A percentile compares a stretch with the other conserved stretches of the same genome.
Evolutionary conservation across 1,284 basidiomycete species (phyloP).

Genomic region (Cystobasidium slooffiae): DNA sequence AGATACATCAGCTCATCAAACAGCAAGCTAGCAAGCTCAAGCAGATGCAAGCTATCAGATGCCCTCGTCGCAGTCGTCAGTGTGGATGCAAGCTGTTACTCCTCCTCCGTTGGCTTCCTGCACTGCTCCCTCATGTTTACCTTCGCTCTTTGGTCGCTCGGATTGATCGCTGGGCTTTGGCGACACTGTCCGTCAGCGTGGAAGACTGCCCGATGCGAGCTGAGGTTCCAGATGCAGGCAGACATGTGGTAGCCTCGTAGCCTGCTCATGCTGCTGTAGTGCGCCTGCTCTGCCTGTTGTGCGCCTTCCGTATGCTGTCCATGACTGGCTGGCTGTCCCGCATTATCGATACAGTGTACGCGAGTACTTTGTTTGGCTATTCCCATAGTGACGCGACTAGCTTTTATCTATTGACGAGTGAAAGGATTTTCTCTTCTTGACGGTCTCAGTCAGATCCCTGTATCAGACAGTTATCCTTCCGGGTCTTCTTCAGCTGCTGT

Average conservation of each 20-base stretch:
- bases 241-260: not conserved
- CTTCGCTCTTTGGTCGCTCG: not conserved
- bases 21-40: not conserved
- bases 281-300: not conserved
- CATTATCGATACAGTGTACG: not conserved
- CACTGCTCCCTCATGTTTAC: slow-evolving; percentile 12
- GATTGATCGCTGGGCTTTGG: not conserved
- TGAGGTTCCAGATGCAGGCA: not conserved
- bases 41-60: not conserved
- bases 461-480: too few relatives aligned
- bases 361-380: slow-evolving; percentile 4
- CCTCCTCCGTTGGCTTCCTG: not conserved
- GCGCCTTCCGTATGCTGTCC: not conserved
- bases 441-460: too few relatives aligned
- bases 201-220: not conserved
- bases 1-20: not conserved
- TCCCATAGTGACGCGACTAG: slow-evolving; percentile 8
- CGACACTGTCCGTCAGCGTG: not conserved
- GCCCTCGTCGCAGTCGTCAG: not conserved
- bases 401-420: not conserved
- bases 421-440: not conserved
- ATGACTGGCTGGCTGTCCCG: not conserved
- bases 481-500: too few relatives aligned
- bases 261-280: not conserved
- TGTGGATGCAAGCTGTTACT: not conserved